Evolutionary conservation across 768 basidiomycete species (phyloP), one percentile per base, ranked within the genome.

Genomic region (Nidularia sp.): DNA sequence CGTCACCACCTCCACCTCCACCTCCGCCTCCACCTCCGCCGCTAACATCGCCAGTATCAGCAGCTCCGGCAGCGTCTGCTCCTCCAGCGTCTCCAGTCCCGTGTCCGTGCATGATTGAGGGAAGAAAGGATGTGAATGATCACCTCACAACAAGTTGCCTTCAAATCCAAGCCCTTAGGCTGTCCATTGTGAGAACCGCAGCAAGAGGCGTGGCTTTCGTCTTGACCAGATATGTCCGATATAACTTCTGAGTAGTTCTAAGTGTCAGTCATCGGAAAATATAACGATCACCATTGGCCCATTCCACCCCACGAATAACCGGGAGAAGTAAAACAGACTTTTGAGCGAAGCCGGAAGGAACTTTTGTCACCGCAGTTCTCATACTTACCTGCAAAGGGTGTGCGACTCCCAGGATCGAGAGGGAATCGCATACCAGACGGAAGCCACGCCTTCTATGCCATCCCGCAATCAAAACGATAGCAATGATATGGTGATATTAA

Each of bases 131-230:
- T 8, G 44, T 9, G 10, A 39, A 39, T 39, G 36, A n/a, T 39
- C 36, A n/a, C n/a, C 36, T 45, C 22, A 8, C 44, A n/a, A 7
- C 8, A n/a, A 7, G 22, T 8, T 8, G 44, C 44, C 7, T 25
- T 45, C 7, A 45, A 45, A 45, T 6, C 8, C 44, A 8, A 6
- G 22, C 44, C 8, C 10, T 22, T 22, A 31, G 18, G n/a, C 35
- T 22, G 35, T 49, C 13, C 22, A 12, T 22, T 51, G 52, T 53
- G 53, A 48, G 48, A 57, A 49, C 58, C 55, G 58, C 60, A 59
- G 59, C 57, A 57, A 25, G 31, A 49, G 45, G 45, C 55, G 52
- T 44, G 48, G 36, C 7, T 18, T 7, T 15, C n/a, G 33, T 49
- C n/a, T n/a, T n/a, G n/a, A n/a, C n/a, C n/a, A n/a, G n/a, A n/a